Base-by-base conservation (phyloP, 179 eudicot species). In the Spinacia oleracea region DNA sequence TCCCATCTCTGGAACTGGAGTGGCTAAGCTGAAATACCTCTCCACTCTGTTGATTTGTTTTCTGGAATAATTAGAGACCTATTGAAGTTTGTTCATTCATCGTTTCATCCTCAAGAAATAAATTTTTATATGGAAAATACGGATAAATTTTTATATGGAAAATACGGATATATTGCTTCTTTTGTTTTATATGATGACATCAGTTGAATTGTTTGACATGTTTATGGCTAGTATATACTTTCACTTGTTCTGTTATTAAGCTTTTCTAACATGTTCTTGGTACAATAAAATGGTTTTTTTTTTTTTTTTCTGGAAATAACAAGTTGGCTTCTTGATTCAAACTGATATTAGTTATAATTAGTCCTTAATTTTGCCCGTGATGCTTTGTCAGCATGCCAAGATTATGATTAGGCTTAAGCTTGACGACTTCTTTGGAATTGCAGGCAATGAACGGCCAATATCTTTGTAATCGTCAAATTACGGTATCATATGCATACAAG, bases 391-490 rank as follows among this genome's bases (percentile, higher is more conserved):
- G 68, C 21, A 29, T 20, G 9, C 45, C 7, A 34, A 34, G 32
- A 69, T 25, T 46, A 70, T 46, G 56, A 1, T 29, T 72, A 21
- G 55, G 63, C 56, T 63, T 35, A 5, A 51, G 58, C 27, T 69
- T 51, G 42, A 80, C 34, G 31, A 70, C 67, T 62, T 59, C 2
- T 12, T 59, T 76, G 27, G 74, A 48, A 62, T 20, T 82, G 87
- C 93, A 93, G 99, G 90, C 99, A 48, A 96, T 96, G 99, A 92
- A 89, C 85, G 99, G 98, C 8, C 99, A 96, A 75, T 90, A 93
- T 86, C 94, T 96, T 45, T 96, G 98, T 87, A 93, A 96, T 85
- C 92, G 98, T 58, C 99, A 90, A 87, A 96, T 96, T 48, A 92
- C 99, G 63, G 98, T 92, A 55, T 91, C 99, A 2, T 96, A 96